Evolutionary conservation across 495 filamentous ascomycete genomes (phyloP), one percentile per base, ranked within the genome.

Genomic region (Hyaloscypha hepaticicola): DNA sequence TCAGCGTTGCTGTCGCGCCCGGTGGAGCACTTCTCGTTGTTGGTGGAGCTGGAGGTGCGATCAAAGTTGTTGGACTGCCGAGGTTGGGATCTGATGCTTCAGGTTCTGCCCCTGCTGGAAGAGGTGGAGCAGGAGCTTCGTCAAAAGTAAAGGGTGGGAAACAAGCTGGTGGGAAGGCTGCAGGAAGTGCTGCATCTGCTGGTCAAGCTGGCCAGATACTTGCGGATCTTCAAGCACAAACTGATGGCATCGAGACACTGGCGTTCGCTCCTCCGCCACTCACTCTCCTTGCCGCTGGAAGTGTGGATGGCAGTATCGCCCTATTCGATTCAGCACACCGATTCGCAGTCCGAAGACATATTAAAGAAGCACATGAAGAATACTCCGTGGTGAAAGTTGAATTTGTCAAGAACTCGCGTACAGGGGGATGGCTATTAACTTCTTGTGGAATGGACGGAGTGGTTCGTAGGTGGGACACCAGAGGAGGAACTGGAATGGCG

Each of bases 331-430:
- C 87, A 0, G 84, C 90, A 34, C 87, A 92, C 56, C 83, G 88
- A 5, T 98, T 96, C 70, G 91, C 93, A 0, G 82, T 94, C 45
- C 81, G 95, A 38, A 78, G 89, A 55, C 87, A 94, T 72, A 90
- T 97, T 60, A 77, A 80, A 61, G 90, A 88, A 33, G 95, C 92
- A 7, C 89, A 98, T 74, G 87, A 93, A 24, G 94, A 89, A 38
- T 85, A 81, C 66, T 85, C 89, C 16, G 90, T 98, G 14, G 93
- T 98, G 59, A 93, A 95, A 77, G 87, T 97, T 9, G 93, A 96
- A 64, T 99, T 97, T 75, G 81, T 93, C 25, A 79, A 80, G 59
- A 78, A 77, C 66, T 57, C 67, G 68, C 31, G 65, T 70, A 26
- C 71, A 64, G 60, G 71, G 53, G 62, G 77, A 63, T 92, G 85